Percentiles rank a stretch among this genome's conserved stretches.
Evolutionary conservation across 1,139 yeast species (phyloP).

Genomic region (Meyerozyma smithsonii): DNA sequence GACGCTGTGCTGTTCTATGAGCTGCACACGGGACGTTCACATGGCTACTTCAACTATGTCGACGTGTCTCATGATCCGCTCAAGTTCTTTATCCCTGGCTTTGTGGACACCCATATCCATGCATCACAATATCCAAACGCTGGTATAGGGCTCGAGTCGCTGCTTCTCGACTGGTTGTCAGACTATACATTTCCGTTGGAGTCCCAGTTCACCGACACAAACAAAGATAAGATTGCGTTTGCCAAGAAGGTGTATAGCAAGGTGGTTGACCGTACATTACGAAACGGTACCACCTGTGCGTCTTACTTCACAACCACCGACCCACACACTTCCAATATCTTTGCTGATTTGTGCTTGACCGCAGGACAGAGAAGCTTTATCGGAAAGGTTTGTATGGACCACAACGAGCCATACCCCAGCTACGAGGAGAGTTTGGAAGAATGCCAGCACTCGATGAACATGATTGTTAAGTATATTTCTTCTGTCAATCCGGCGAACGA

Average conservation of each 20-base stretch:
- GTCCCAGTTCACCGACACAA: constrained; percentile 29
- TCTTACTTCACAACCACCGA: constrained; percentile 89
- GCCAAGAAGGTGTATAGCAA: constrained; percentile 61
- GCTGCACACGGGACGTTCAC: constrained; percentile 3
- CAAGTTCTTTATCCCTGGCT: constrained; percentile 82
- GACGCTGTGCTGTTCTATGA: neutral
- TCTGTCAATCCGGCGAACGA: constrained; percentile 47
- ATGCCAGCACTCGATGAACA: constrained; percentile 52
- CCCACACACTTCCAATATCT: constrained; percentile 62
- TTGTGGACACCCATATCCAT: constrained; percentile 92
- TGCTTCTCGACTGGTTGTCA: constrained; percentile 83
- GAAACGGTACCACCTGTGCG: constrained; percentile 86
- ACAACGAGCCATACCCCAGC: constrained; percentile 58
- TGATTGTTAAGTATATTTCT: constrained; percentile 54
- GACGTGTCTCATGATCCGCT: constrained; percentile 26
- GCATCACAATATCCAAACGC: constrained; percentile 96
- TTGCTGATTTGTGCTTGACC: constrained; percentile 66
- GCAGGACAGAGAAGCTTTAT: constrained; percentile 84
- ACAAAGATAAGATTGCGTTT: constrained; percentile 40
- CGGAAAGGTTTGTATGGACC: constrained; percentile 91
- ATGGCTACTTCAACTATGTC: constrained; percentile 19
- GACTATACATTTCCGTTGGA: constrained; percentile 89
- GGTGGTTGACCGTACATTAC: constrained; percentile 63
- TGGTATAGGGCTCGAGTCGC: constrained; percentile 84
- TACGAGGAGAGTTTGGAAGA: constrained; percentile 61